Base-by-base conservation (phyloP, 2,329 filamentous ascomycete genomes). In the Penicillium sp. region DNA sequence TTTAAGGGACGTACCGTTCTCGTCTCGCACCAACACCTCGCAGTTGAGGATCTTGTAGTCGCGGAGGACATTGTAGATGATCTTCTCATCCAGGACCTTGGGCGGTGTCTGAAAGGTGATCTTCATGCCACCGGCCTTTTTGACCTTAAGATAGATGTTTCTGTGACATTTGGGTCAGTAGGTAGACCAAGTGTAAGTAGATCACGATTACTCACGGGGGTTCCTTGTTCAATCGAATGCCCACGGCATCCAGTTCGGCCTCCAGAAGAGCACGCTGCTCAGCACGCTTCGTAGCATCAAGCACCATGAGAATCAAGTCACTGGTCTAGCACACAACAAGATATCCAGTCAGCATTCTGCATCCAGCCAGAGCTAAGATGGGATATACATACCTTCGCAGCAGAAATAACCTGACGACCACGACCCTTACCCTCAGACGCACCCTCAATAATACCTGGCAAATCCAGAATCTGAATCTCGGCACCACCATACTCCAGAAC, bases 41-140 rank as follows among this genome's bases (percentile, higher is more conserved):
- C 91, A 95, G 82, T 99, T 99, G 63, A 99, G 87, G 71, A 99
- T 93, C 83, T 97, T 97, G 88, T 99, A 99, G 84, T 99, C 95
- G 69, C 92, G 90, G 55, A 99, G 85, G 74, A 99, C 97, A 82
- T 97, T 97, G 84, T 90, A 96, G 62, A 99, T 85, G 91, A 99
- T 97, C 82, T 96, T 97, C 79, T 99, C 94, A 79, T 99, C 95
- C 61, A 99, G 83, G 63, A 90, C 82, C 78, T 98, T 98, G 4
- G 95, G 94, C 2, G 95, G 91, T 4, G 88, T 81, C 73, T 93
- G 89, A 80, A 99, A 99, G 17, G 91, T 98, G 75, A 99, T 97
- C 80, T 99, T 99, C 92, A 99, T 95, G 63, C 96, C 95, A 60
- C 95, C 95, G 0, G 94, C 93, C 75, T 95, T 97, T 80, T 99